Evolutionary conservation across 768 basidiomycete species (phyloP).

Genomic region (Leucocoprinus leucothites): DNA sequence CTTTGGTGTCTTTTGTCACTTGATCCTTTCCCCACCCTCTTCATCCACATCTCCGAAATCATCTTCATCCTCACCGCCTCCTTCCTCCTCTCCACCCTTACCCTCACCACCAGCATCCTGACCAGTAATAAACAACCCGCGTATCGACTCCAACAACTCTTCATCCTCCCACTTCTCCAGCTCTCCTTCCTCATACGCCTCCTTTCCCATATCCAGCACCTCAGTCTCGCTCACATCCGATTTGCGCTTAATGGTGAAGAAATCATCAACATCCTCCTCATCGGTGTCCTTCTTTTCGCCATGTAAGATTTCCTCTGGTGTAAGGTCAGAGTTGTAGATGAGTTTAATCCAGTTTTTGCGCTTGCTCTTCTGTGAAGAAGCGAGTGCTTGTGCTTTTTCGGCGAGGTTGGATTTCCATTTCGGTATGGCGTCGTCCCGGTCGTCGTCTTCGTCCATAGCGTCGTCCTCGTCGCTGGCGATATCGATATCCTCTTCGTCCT

Average conservation of each 20-base stretch:
- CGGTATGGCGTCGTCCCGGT: conserved; percentile 44
- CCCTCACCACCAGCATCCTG: conserved; percentile 30
- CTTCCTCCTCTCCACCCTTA: conserved; percentile 38
- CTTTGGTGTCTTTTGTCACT: conserved; percentile 29
- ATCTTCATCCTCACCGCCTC: conserved; percentile 39
- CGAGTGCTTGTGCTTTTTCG: conserved; percentile 35
- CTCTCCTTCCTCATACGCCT: conserved; percentile 41
- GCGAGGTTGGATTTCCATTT: conserved; percentile 74
- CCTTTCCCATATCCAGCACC: conserved; percentile 70
- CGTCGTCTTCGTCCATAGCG: conserved; percentile 37
- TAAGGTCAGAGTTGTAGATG: conserved; percentile 70
- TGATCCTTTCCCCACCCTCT: conserved; percentile 24
- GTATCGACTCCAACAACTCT: conserved; percentile 80
- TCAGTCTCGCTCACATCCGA: conserved; percentile 39
- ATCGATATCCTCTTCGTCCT: conserved; percentile 42
- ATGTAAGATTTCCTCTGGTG: conserved; percentile 63
- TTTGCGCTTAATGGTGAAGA: conserved; percentile 60
- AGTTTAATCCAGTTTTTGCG: conserved; percentile 80
- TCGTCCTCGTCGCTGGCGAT: conserved; percentile 48
- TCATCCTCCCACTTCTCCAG: conserved; percentile 83
- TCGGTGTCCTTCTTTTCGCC: conserved; percentile 34
- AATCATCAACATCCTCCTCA: conserved; percentile 43
- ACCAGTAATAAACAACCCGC: conserved; percentile 89
- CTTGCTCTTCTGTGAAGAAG: conserved; percentile 35
- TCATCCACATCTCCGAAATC: conserved; percentile 27